Conservation (phyloP, 306 rosid species). For the Quercus engelmannii region DNA sequence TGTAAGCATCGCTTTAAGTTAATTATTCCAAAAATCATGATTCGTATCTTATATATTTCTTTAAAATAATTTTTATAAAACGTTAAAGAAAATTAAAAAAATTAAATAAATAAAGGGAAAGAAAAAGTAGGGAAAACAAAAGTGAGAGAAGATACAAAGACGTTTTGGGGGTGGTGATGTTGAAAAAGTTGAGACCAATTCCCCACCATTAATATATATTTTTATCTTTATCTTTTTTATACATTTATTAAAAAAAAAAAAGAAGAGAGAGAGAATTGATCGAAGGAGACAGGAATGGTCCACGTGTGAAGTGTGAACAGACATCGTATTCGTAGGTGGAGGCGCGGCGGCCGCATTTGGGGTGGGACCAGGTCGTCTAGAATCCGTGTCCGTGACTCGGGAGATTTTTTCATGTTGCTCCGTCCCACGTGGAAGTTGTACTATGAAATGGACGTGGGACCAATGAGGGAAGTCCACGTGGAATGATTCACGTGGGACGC, state of each 20-base stretch:
- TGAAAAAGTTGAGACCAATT: background rate
- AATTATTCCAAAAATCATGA: background rate
- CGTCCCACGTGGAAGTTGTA: constrained; percentile 1
- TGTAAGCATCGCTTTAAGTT: background rate
- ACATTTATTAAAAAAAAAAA: background rate
- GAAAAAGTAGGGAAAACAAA: background rate
- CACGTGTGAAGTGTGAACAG: constrained; percentile 14
- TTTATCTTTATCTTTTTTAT: background rate
- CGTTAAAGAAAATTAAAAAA: too few species aligned
- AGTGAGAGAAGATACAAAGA: background rate
- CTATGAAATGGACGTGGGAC: constrained; percentile 1
- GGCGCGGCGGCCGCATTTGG: constrained; percentile 24
- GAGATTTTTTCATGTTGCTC: background rate
- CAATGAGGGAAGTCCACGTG: background rate
- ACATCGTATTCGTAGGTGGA: background rate
- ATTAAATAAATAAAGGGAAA: background rate
- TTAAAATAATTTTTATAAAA: background rate
- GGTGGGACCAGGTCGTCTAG: constrained; percentile 9
- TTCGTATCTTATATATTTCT: background rate
- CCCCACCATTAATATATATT: background rate
- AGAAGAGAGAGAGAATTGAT: background rate
- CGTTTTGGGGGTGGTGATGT: background rate
- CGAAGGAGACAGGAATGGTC: background rate
- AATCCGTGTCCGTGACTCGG: background rate
- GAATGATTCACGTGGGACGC: background rate